Percentiles rank a stretch among this genome's conserved stretches.
These are phyloP conservation scores for Cymbopogon citratus DNA, from an alignment of 176 grass and related monocot genomes.

Conservation along the genomic window DNA sequence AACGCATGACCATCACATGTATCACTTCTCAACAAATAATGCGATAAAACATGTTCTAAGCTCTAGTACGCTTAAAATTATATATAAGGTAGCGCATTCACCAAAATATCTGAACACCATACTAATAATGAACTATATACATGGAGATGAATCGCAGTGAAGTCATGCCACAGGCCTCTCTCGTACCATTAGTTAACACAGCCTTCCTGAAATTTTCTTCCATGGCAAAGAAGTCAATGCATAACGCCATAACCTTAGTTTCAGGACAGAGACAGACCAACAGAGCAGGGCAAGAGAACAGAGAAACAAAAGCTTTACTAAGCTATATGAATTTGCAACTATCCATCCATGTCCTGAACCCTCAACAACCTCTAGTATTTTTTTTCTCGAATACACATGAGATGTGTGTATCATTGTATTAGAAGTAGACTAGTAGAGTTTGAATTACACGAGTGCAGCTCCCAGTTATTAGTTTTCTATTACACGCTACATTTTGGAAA, in stretches of 20 bases:
- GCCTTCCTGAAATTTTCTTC: constrained; percentile 41
- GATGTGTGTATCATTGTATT: too few species aligned
- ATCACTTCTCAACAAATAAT: not conserved
- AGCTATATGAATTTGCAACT: not conserved
- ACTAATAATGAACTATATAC: too few species aligned
- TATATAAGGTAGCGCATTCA: not conserved
- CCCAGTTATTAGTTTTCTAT: too few species aligned
- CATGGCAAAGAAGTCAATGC: constrained; percentile 38
- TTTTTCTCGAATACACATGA: too few species aligned
- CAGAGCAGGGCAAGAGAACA: not conserved
- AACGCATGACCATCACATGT: not conserved
- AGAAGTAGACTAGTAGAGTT: too few species aligned
- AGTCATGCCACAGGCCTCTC: not conserved
- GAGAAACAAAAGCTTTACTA: not conserved
- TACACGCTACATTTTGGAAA: too few species aligned
- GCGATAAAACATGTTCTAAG: not conserved
- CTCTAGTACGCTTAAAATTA: not conserved
- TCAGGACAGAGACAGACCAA: not conserved
- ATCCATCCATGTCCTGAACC: not conserved
- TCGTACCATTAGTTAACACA: constrained; percentile 1
- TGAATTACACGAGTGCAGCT: too few species aligned
- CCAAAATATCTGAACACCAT: not conserved
- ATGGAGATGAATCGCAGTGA: too few species aligned
- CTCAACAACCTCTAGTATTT: not conserved
- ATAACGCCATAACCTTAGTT: constrained; percentile 8